Evolutionary conservation across 2,329 filamentous ascomycete species (phyloP).

Genomic region (Ophiosphaerella herpotricha): DNA sequence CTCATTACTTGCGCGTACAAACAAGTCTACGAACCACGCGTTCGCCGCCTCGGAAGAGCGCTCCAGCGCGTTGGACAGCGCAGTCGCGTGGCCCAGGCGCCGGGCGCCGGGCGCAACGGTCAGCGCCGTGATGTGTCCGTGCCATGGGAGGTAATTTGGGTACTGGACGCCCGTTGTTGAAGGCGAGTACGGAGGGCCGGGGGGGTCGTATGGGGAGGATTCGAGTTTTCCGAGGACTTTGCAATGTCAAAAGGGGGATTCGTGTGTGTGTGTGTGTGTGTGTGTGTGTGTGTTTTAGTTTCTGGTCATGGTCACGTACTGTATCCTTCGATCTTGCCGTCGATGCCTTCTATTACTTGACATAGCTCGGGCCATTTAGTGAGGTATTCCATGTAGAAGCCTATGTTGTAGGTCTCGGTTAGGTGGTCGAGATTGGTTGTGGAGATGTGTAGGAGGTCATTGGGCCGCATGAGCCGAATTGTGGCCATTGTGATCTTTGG

Average conservation of each 20-base stretch:
- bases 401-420: slow-evolving; percentile 96
- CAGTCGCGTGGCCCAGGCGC: slow-evolving; percentile 82
- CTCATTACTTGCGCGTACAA: slow-evolving; percentile 85
- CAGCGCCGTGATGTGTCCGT: slow-evolving; percentile 94
- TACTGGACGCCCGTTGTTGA: slow-evolving; percentile 44
- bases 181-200: slow-evolving; percentile 72
- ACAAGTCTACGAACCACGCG: slow-evolving; percentile 95
- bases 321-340: slow-evolving; percentile 92
- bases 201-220: slow-evolving; percentile 73
- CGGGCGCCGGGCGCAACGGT: slow-evolving; percentile 88
- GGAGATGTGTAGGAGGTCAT: slow-evolving; percentile 85
- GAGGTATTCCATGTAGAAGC: slow-evolving; percentile 95
- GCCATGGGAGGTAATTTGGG: slow-evolving; percentile 91
- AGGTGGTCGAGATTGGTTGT: slow-evolving; percentile 94
- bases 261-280: no score
- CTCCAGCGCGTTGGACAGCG: slow-evolving; percentile 80
- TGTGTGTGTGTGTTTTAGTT: no score
- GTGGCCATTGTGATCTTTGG: slow-evolving; percentile 67
- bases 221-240: slow-evolving; percentile 96
- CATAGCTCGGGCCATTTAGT: slow-evolving; percentile 96
- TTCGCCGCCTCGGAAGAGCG: slow-evolving; percentile 78
- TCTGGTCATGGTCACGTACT: slow-evolving; percentile 60
- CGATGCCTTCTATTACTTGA: slow-evolving; percentile 83
- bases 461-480: slow-evolving; percentile 72
- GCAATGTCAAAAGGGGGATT: neutral